Evolutionary conservation across 78 protist genomes (phyloP).

Genomic region (Dictyostelium purpureum): DNA sequence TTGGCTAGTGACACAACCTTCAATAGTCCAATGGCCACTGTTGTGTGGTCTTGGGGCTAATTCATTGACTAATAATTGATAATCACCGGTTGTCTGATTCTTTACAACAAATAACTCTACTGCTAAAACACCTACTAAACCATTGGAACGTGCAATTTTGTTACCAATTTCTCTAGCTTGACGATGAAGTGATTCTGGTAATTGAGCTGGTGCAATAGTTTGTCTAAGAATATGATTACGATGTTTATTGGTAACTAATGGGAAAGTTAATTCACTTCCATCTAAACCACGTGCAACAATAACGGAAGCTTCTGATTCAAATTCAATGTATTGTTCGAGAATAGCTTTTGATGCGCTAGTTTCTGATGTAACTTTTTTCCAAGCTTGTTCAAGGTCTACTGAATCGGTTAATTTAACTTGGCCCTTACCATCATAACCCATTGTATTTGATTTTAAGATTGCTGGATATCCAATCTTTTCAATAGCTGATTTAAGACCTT

Average conservation of each 20-base stretch:
- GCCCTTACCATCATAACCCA: constrained; percentile 87
- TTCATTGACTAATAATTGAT: constrained; percentile 90
- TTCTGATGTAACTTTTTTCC: constrained; percentile 63
- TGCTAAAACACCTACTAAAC: constrained; percentile 87
- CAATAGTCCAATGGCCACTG: constrained; percentile 95
- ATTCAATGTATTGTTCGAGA: constrained; percentile 65
- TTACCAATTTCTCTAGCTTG: constrained; percentile 77
- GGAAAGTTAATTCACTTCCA: constrained; percentile 66
- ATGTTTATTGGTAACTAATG: constrained; percentile 86
- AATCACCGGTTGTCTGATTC: constrained; percentile 14
- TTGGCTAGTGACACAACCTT: constrained; percentile 90
- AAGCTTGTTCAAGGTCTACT: constrained; percentile 58
- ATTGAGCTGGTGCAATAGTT: constrained; percentile 77
- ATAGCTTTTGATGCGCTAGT: constrained; percentile 27
- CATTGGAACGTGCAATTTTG: constrained; percentile 63
- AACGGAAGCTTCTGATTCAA: constrained; percentile 82
- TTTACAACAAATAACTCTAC: constrained; percentile 90
- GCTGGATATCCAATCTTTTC: constrained; percentile 73
- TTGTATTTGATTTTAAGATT: constrained; percentile 69
- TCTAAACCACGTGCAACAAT: constrained; percentile 87
- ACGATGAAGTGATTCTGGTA: constrained; percentile 45
- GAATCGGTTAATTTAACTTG: constrained; percentile 52
- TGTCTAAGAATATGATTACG: constrained; percentile 79
- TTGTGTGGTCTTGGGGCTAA: constrained; percentile 97
- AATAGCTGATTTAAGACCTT: constrained; percentile 4